Evolutionary conservation across 2,329 filamentous ascomycete species (phyloP).

Genomic region (Claviceps lovelessii): DNA sequence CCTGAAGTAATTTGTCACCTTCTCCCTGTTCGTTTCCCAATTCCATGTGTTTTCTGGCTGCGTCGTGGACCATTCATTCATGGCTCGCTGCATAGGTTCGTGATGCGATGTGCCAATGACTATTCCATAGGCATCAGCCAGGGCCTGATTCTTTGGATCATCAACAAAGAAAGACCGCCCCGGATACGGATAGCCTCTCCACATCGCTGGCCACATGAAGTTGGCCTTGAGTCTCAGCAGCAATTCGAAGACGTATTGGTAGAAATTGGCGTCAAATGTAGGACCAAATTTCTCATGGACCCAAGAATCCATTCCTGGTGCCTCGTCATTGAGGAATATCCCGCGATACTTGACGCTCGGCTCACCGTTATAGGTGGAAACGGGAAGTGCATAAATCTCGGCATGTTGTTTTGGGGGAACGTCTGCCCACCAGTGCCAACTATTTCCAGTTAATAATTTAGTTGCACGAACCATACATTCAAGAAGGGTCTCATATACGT

Average conservation of each 20-base stretch:
- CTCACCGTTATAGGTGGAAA: constrained; percentile 22
- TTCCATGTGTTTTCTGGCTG: constrained; percentile 39
- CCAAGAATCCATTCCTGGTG: constrained; percentile 36
- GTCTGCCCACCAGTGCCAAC: constrained; percentile 48
- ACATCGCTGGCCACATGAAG: constrained; percentile 55
- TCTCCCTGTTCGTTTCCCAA: constrained; percentile 41
- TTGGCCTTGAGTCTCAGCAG: constrained; percentile 45
- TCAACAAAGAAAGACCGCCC: constrained; percentile 48
- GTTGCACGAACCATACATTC: too few species aligned
- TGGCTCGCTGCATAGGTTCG: constrained; percentile 49
- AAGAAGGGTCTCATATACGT: too few species aligned
- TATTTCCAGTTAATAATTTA: constrained; percentile 3
- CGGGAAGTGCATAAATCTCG: constrained; percentile 32
- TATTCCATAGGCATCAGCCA: constrained; percentile 49
- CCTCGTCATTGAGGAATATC: constrained; percentile 45
- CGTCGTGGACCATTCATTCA: constrained; percentile 29
- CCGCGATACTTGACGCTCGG: constrained; percentile 46
- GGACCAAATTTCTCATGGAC: constrained; percentile 32
- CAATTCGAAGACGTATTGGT: constrained; percentile 48
- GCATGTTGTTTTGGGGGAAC: constrained; percentile 32
- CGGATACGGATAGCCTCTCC: constrained; percentile 34
- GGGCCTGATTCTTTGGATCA: constrained; percentile 40
- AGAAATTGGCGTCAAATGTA: constrained; percentile 43
- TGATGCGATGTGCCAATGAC: constrained; percentile 52
- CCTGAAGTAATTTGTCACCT: constrained; percentile 42